Conservation (phyloP, 2,329 filamentous ascomycete species). For the Aspergillus caelatus region DNA sequence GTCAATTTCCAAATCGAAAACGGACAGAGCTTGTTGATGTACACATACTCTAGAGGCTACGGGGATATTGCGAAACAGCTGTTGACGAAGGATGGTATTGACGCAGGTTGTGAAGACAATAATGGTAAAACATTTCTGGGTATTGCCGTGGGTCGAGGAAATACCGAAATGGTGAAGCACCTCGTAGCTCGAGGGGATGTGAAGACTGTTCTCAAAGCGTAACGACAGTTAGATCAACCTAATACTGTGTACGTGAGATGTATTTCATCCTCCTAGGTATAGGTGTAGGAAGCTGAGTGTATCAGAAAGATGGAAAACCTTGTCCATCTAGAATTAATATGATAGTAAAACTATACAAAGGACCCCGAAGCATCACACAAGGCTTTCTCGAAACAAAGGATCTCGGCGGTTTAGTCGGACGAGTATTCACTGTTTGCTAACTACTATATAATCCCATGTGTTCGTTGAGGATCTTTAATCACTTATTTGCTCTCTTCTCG, state of each 20-base stretch:
- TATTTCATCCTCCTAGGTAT: background rate
- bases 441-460: no score
- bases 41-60: background rate
- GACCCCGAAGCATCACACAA: no score
- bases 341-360: no score
- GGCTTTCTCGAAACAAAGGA: no score
- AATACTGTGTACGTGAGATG: background rate
- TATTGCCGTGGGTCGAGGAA: background rate
- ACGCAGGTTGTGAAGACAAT: background rate
- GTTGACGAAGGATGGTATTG: background rate
- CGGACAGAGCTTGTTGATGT: background rate
- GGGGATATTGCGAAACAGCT: background rate
- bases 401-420: no score
- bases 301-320: no score
- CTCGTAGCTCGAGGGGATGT: background rate
- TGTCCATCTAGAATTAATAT: no score
- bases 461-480: no score
- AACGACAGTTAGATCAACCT: background rate
- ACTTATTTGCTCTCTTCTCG: no score
- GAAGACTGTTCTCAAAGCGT: background rate
- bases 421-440: no score
- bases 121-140: background rate
- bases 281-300: background rate
- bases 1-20: background rate
- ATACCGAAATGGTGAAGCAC: background rate